These are phyloP conservation scores for Magnolia changhungtana DNA, from an alignment of 164 flowering plant species.

Conservation along the genomic window DNA sequence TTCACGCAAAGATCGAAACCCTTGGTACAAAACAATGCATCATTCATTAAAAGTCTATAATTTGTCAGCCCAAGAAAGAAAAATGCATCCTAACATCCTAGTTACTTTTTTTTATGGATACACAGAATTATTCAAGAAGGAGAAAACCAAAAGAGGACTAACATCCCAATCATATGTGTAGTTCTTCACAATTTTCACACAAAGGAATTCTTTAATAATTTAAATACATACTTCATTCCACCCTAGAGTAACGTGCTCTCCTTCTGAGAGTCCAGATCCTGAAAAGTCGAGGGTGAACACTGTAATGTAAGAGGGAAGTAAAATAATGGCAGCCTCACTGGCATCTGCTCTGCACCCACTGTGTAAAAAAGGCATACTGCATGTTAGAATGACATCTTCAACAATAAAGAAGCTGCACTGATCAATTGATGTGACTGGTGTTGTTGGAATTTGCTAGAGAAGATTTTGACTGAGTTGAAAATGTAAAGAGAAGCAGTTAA, in stretches of 20 bases:
- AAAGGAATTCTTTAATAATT: background rate
- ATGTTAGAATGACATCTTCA: slow-evolving; percentile 9
- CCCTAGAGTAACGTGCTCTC: slow-evolving; percentile 90
- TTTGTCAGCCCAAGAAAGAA: too few relatives aligned
- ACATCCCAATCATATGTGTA: background rate
- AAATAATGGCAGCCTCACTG: slow-evolving; percentile 93
- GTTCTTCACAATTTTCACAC: slow-evolving; percentile 2
- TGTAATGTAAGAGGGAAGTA: slow-evolving; percentile 89
- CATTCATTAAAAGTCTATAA: background rate
- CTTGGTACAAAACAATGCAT: background rate
- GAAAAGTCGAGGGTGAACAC: slow-evolving; percentile 94
- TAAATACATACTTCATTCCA: slow-evolving; percentile 79
- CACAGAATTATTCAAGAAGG: too few relatives aligned
- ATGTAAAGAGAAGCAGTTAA: background rate
- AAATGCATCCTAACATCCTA: too few relatives aligned
- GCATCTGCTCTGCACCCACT: slow-evolving; percentile 99
- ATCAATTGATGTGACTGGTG: background rate
- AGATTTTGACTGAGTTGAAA: background rate
- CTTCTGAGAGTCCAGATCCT: slow-evolving; percentile 96
- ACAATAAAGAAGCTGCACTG: background rate
- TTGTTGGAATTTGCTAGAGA: background rate
- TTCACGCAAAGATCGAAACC: too few relatives aligned
- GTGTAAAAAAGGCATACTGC: slow-evolving; percentile 17
- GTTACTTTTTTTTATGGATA: too few relatives aligned
- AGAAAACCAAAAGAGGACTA: too few relatives aligned